phyloP scores from a whole-genome alignment of 2,329 filamentous ascomycete genomes.

The Penicillium thymicola region DNA sequence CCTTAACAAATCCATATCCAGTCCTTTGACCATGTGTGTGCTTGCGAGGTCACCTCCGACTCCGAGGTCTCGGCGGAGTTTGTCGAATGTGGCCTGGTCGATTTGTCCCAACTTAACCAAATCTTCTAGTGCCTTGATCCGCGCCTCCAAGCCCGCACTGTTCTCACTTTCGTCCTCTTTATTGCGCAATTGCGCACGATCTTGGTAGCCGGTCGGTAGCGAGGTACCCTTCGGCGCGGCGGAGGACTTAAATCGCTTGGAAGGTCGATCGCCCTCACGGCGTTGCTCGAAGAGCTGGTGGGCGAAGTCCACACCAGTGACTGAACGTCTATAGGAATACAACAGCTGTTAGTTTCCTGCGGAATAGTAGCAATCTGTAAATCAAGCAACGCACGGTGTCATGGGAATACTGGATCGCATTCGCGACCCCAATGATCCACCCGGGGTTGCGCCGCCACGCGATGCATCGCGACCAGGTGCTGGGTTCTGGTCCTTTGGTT shows the following conservation, averaged over 20 bases:
- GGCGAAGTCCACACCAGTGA: slow-evolving; percentile 69
- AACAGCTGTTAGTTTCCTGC: neutral
- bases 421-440: slow-evolving; percentile 67
- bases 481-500: slow-evolving; percentile 11
- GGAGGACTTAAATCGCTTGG: slow-evolving; percentile 71
- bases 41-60: slow-evolving; percentile 74
- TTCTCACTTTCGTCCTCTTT: slow-evolving; percentile 52
- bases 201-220: slow-evolving; percentile 75
- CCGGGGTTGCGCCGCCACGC: slow-evolving; percentile 48
- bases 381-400: slow-evolving; percentile 68
- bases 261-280: slow-evolving; percentile 50
- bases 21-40: slow-evolving; percentile 85
- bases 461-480: slow-evolving; percentile 24
- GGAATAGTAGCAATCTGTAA: neutral
- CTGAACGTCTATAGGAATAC: slow-evolving; percentile 56
- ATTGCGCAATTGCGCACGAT: slow-evolving; percentile 68
- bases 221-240: slow-evolving; percentile 79
- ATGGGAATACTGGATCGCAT: slow-evolving; percentile 82
- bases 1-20: slow-evolving; percentile 72
- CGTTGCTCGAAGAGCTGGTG: slow-evolving; percentile 77
- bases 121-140: slow-evolving; percentile 76
- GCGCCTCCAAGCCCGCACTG: slow-evolving; percentile 55
- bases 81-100: slow-evolving; percentile 73
- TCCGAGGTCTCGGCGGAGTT: slow-evolving; percentile 67
- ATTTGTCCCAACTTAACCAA: slow-evolving; percentile 80